A percentile compares a stretch with the other conserved stretches of the same genome.
phyloP scores from a whole-genome alignment of 805 yeast species.

The Ogataea degrootiae region DNA sequence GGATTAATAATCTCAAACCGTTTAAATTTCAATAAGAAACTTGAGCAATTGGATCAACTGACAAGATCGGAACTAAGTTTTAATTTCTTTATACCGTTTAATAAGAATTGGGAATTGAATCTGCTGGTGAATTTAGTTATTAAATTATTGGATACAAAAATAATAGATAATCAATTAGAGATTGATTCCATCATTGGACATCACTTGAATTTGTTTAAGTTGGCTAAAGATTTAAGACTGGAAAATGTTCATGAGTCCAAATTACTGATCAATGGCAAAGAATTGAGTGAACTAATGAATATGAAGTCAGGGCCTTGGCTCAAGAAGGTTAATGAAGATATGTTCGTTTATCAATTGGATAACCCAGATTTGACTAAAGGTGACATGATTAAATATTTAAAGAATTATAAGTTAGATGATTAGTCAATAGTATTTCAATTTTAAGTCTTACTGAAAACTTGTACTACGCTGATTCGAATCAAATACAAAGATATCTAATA shows the following conservation, averaged over 20 bases:
- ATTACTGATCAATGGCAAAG: conserved; percentile 75
- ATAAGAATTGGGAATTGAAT: conserved; percentile 45
- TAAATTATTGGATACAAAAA: conserved; percentile 9
- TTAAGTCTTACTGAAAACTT: no score
- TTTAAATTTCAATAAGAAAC: conserved; percentile 22
- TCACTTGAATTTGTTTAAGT: conserved; percentile 28
- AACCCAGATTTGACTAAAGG: conserved; percentile 52
- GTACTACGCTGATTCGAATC: no score
- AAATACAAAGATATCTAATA: neutral
- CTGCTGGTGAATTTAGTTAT: conserved; percentile 17
- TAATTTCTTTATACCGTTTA: conserved; percentile 46
- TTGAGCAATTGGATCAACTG: conserved; percentile 26
- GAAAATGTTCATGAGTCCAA: conserved; percentile 44
- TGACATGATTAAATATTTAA: conserved; percentile 48
- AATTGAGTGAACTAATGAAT: conserved; percentile 44
- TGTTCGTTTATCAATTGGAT: conserved; percentile 74
- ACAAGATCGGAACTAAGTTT: conserved; percentile 58
- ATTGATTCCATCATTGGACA: conserved; percentile 27
- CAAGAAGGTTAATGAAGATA: conserved; percentile 46
- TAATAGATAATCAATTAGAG: neutral
- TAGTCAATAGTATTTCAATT: no score
- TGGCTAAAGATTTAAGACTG: conserved; percentile 33
- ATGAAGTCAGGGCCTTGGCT: conserved; percentile 89
- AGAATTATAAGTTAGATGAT: neutral
- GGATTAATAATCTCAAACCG: conserved; percentile 37